Base-by-base conservation (phyloP, 805 yeast species). In the Kockiozyma suomiensis region DNA sequence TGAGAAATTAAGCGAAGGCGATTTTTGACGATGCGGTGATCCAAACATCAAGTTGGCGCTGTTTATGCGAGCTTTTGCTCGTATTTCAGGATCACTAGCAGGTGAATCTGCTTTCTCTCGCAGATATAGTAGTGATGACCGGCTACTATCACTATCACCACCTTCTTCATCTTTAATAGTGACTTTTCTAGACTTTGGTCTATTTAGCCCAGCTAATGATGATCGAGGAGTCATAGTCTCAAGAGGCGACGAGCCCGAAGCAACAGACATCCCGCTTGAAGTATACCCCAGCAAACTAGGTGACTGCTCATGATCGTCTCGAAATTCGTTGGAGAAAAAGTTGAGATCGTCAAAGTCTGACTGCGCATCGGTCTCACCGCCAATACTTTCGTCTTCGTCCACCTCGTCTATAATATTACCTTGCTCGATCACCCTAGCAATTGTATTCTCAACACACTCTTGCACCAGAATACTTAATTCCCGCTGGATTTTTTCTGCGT, bases 391-490 rank as follows among this genome's bases (percentile, higher is more conserved):
- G 13, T 65, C 70, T 12, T 65, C 58, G 38, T 50, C 55, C 17
- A 40, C 62, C 10, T 61, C 69, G 21, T 57, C 69, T 25, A 61
- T 56, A 6, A 59, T 35, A 19, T 59, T 63, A 26, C 67, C 53
- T 40, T 62, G 66, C 46, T 75, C 83, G 54, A 76, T 76, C 12
- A 82, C 85, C 66, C 80, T 82, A 38, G 75, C 72, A 1, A 90
- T 80, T 0, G 94, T 86, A 37, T 84, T 84, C 25, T 79, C 75
- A 2, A 92, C 88, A 1, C 86, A 78, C 38, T 77, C 74, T 28
- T 88, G 73, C 2, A 91, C 91, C 69, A 85, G 75, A 21, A 74
- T 79, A 69, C 90, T 94, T 2, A 90, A 88, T 72, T 92, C 97
- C 54, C 80, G 82, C 54, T 89, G 87, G 51, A 91, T 84, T 67